A percentile compares a stretch with the other conserved stretches of the same genome.
Conservation (phyloP, 140 eudicot genomes). For the Ambrosia hybrid region DNA sequence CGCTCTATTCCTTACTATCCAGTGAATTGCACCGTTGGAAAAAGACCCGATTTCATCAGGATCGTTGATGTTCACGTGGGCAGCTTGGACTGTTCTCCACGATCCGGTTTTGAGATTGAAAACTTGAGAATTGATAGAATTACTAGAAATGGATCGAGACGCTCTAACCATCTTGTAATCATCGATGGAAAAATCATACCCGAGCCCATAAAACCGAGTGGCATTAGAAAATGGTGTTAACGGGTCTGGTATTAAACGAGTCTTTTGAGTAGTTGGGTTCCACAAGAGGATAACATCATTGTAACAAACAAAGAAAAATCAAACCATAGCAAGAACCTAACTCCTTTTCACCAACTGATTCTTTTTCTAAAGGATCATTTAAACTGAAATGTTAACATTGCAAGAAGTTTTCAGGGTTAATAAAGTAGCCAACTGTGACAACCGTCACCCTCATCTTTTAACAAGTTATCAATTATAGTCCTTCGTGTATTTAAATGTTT, state of each 20-base stretch:
- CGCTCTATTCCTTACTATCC: not conserved
- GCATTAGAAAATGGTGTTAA: not conserved
- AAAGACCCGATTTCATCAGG: slow-evolving; percentile 17
- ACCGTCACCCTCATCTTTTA: no score
- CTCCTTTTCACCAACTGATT: not conserved
- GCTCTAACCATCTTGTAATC: slow-evolving; percentile 30
- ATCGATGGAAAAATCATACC: slow-evolving; percentile 15
- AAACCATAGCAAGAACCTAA: slow-evolving; percentile 32
- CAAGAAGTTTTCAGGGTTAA: no score
- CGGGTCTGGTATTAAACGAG: slow-evolving; percentile 1
- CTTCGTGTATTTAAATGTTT: no score
- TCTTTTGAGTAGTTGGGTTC: slow-evolving; percentile 31
- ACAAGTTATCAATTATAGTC: no score
- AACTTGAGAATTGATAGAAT: slow-evolving; percentile 16
- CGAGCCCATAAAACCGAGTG: slow-evolving; percentile 26
- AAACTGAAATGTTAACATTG: not conserved
- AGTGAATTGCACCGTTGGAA: slow-evolving; percentile 28
- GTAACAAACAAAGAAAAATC: slow-evolving; percentile 12
- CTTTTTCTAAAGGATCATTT: slow-evolving; percentile 11
- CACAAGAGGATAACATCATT: slow-evolving; percentile 25
- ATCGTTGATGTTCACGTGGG: not conserved
- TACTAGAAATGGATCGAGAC: not conserved
- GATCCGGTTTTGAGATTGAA: slow-evolving; percentile 14
- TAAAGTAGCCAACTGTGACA: no score
- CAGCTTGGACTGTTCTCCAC: slow-evolving; percentile 19